Evolutionary conservation across 2,329 filamentous ascomycete genomes (phyloP).

Genomic region (Lasiodiplodia citricola): DNA sequence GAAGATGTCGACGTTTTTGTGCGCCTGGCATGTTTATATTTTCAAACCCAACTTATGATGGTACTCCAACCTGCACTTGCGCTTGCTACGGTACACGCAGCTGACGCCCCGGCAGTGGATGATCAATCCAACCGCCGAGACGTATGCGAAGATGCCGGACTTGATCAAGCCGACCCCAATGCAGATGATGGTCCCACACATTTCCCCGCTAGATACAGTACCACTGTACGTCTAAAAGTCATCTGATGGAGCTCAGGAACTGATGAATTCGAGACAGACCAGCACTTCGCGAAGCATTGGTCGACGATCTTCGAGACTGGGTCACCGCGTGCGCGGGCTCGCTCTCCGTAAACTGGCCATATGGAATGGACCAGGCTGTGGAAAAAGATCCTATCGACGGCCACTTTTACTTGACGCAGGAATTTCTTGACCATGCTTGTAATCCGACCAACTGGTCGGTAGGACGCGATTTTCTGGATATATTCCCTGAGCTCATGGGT

Average conservation of each 20-base stretch:
- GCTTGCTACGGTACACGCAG: not conserved
- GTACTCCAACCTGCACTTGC: not conserved
- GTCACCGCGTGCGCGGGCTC: slow-evolving; percentile 16
- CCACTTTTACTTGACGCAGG: slow-evolving; percentile 14
- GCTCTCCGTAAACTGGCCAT: slow-evolving; percentile 22
- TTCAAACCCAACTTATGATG: slow-evolving; percentile 23
- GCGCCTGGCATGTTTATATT: slow-evolving; percentile 23
- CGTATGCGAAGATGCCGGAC: slow-evolving; percentile 23
- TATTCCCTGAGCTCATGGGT: slow-evolving; percentile 14
- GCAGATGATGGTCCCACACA: slow-evolving; percentile 26
- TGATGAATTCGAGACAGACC: slow-evolving; percentile 8
- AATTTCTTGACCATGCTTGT: slow-evolving; percentile 8
- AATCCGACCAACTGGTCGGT: slow-evolving; percentile 13
- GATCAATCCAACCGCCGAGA: slow-evolving; percentile 24
- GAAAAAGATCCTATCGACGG: slow-evolving; percentile 11
- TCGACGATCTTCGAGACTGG: slow-evolving; percentile 23
- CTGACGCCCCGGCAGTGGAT: slow-evolving; percentile 23
- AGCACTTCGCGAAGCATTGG: slow-evolving; percentile 16
- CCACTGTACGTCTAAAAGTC: slow-evolving; percentile 5
- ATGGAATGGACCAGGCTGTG: slow-evolving; percentile 15
- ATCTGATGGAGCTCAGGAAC: not conserved
- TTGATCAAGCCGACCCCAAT: slow-evolving; percentile 23
- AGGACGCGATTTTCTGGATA: not conserved
- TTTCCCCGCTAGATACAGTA: slow-evolving; percentile 19
- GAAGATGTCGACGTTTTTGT: slow-evolving; percentile 25